Conservation (phyloP, 352 stramenopile species). For the Phytophthora sojae region DNA sequence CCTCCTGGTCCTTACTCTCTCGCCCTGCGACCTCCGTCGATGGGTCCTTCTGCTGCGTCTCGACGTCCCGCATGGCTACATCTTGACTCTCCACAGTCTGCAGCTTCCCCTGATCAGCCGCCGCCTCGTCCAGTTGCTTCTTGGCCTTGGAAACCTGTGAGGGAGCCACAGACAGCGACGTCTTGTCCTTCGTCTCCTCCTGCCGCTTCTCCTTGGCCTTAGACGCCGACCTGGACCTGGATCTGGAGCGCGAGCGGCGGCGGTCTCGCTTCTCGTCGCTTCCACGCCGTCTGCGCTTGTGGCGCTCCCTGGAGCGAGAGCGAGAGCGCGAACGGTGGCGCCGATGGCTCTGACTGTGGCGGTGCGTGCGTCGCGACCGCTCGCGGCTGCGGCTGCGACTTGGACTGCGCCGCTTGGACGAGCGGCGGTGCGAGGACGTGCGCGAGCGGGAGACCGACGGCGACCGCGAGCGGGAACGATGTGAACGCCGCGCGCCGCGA, state of each 20-base stretch:
- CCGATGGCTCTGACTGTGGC: conserved; percentile 29
- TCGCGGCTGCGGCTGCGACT: conserved; percentile 39
- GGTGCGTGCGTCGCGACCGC: conserved; percentile 36
- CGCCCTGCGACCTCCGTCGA: not conserved
- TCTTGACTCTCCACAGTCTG: not conserved
- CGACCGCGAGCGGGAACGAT: conserved; percentile 13
- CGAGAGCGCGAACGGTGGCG: conserved; percentile 27
- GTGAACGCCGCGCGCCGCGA: conserved; percentile 15
- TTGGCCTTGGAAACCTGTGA: conserved; percentile 15
- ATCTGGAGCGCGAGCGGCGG: conserved; percentile 15
- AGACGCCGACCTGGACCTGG: conserved; percentile 16
- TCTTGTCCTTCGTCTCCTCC: not conserved
- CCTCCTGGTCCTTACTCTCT: conserved; percentile 14
- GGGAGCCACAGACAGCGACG: not conserved
- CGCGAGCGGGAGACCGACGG: conserved; percentile 24
- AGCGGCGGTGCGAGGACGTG: conserved; percentile 20
- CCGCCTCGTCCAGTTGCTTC: not conserved
- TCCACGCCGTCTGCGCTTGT: conserved; percentile 28
- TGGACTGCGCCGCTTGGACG: conserved; percentile 28
- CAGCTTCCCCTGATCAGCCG: not conserved
- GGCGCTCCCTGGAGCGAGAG: conserved; percentile 37
- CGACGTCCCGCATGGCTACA: not conserved
- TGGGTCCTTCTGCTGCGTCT: conserved; percentile 10
- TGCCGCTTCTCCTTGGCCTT: conserved; percentile 17
- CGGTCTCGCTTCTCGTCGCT: conserved; percentile 19